Conservation (phyloP, 495 filamentous ascomycete genomes). For the Penicillium simplicissimum region DNA sequence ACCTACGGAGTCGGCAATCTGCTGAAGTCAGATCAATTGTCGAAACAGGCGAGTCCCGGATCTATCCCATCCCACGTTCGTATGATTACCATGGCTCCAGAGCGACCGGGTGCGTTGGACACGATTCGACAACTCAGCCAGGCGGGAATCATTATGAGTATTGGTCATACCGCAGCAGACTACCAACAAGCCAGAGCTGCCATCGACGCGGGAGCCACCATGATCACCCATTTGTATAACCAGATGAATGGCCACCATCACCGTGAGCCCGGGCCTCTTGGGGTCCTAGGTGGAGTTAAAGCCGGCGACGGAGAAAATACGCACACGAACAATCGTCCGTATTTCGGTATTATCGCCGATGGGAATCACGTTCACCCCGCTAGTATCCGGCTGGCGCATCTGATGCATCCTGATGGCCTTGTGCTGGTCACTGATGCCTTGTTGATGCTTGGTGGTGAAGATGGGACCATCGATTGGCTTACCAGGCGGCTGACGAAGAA, state of each 20-base stretch:
- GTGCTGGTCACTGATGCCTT: constrained; percentile 54
- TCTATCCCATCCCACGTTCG: constrained; percentile 43
- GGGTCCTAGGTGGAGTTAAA: constrained; percentile 6
- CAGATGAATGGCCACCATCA: constrained; percentile 75
- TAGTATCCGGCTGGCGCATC: constrained; percentile 44
- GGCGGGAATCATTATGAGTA: constrained; percentile 53
- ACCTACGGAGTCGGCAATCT: constrained; percentile 13
- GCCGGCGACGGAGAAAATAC: not conserved
- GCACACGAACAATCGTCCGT: constrained; percentile 32
- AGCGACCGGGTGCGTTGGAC: constrained; percentile 52
- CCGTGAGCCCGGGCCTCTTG: constrained; percentile 62
- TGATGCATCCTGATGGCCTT: constrained; percentile 38
- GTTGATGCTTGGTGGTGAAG: constrained; percentile 55
- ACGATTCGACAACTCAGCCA: constrained; percentile 53
- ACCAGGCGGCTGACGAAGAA: constrained; percentile 59
- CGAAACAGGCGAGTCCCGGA: constrained; percentile 9
- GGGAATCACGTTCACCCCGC: constrained; percentile 52
- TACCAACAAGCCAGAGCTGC: constrained; percentile 61
- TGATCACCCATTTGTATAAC: constrained; percentile 79
- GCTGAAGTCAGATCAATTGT: not conserved
- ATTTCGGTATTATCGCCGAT: constrained; percentile 53
- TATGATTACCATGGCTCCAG: constrained; percentile 69
- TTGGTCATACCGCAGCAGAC: constrained; percentile 68
- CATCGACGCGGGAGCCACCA: constrained; percentile 59
- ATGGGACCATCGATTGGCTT: constrained; percentile 70